Evolutionary conservation across 768 basidiomycete species (phyloP).

Genomic region (Boletus edulis): DNA sequence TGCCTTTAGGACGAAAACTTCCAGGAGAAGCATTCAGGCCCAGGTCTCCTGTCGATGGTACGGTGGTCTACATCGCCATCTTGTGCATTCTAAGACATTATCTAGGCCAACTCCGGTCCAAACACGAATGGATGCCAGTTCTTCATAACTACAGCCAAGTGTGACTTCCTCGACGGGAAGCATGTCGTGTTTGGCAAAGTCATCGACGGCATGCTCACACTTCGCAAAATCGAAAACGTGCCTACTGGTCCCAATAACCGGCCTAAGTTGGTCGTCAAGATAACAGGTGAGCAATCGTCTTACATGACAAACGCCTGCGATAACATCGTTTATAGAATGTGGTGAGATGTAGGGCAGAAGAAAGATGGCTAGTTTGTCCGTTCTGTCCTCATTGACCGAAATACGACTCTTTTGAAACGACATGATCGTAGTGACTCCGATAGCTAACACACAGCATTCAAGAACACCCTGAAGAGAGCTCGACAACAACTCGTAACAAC

Average conservation of each 20-base stretch:
- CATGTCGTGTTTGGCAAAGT: conserved; percentile 93
- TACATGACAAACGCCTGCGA: background rate
- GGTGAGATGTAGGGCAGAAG: conserved; percentile 50
- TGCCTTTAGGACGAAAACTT: conserved; percentile 87
- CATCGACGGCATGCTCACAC: conserved; percentile 90
- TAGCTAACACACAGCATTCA: background rate
- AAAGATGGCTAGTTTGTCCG: background rate
- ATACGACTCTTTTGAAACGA: background rate
- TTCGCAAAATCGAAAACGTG: conserved; percentile 95
- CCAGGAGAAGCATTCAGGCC: conserved; percentile 78
- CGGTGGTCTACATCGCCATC: conserved; percentile 4
- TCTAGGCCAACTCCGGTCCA: conserved; percentile 90
- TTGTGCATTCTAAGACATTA: conserved; percentile 1
- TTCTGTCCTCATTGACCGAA: background rate
- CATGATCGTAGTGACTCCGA: background rate
- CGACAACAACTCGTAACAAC: background rate
- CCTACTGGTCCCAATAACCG: conserved; percentile 88
- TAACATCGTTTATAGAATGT: conserved; percentile 40
- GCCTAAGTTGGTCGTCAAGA: conserved; percentile 86
- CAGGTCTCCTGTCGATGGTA: conserved; percentile 92
- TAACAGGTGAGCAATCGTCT: conserved; percentile 58
- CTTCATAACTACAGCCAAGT: conserved; percentile 94
- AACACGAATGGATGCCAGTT: conserved; percentile 98
- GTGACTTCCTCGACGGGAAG: conserved; percentile 94
- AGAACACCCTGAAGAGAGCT: background rate